Conservation (phyloP, 2,329 filamentous ascomycete species). For the Xylariaceae sp. region DNA sequence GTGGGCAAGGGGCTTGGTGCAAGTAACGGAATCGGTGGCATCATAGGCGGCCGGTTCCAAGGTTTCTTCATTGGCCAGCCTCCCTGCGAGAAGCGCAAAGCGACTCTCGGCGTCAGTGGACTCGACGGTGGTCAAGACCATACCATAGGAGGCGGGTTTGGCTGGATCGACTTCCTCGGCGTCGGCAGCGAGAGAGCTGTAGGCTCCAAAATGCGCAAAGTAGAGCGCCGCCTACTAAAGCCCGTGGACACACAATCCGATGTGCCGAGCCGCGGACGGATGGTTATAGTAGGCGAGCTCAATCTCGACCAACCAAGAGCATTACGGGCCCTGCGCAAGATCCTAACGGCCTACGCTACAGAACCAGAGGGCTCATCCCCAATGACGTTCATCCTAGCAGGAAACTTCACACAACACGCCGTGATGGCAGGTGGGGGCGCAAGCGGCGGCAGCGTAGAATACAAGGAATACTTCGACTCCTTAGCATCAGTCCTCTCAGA, state of each 20-base stretch:
- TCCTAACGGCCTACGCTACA: slow-evolving; percentile 69
- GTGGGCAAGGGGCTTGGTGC: slow-evolving; percentile 67
- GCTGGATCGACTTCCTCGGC: slow-evolving; percentile 95
- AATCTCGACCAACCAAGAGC: slow-evolving; percentile 82
- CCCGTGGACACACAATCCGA: slow-evolving; percentile 28
- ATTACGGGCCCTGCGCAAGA: slow-evolving; percentile 73
- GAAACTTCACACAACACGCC: slow-evolving; percentile 71
- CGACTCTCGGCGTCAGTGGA: slow-evolving; percentile 69
- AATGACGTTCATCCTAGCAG: slow-evolving; percentile 75
- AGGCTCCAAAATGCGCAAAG: slow-evolving; percentile 74
- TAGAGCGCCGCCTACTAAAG: slow-evolving; percentile 66
- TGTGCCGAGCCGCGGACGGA: slow-evolving; percentile 42
- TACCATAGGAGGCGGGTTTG: slow-evolving; percentile 76
- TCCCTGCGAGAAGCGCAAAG: slow-evolving; percentile 78
- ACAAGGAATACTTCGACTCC: slow-evolving; percentile 92
- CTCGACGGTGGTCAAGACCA: slow-evolving; percentile 55
- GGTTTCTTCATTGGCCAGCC: slow-evolving; percentile 89
- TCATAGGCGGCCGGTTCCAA: slow-evolving; percentile 87
- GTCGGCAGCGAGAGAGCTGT: slow-evolving; percentile 84
- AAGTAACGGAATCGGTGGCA: slow-evolving; percentile 79
- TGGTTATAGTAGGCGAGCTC: slow-evolving; percentile 80
- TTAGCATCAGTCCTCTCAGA: slow-evolving; percentile 79
- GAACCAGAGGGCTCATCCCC: slow-evolving; percentile 64
- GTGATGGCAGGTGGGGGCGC: slow-evolving; percentile 65
- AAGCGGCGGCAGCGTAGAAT: slow-evolving; percentile 81